Evolutionary conservation across 305 asterid species (phyloP), one percentile per base, ranked within the genome.

Genomic region (Fraxinus xanthoxyloides): DNA sequence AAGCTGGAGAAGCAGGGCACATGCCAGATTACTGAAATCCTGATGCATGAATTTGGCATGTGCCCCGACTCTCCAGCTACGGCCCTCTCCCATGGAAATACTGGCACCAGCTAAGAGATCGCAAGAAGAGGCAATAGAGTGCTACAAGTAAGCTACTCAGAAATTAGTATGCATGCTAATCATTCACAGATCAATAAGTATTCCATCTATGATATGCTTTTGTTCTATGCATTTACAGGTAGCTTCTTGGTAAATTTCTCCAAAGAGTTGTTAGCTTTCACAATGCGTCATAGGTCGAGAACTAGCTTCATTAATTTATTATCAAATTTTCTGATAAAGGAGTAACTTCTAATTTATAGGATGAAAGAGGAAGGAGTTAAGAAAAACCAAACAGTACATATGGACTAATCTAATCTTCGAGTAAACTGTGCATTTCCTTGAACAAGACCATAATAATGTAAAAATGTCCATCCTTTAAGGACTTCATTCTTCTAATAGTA

Each of bases 1-100:
- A 90, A 79, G 94, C 83, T 88, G 97, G 94, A 92, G 97, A 90
- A 92, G 94, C 94, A 91, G 94, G 97, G 94, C 91, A 92, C 97
- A 84, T 92, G 97, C 94, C 82, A 32, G 81, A 78, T 85, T 59
- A 69, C 85, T 86, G 34, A 26, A 13, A 13, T 59, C 46, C 3
- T 51, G 3, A n/a, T 63, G 38, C 6, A 21, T 75, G 79, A 65
- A 75, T 82, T 82, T 26, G 86, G 94, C 94, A 82, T 85, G 97
- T 92, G 94, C 82, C 48, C 89, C 82, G 43, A 56, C 89, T 83
- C 97, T 87, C 97, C 97, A 92, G 76, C 90, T 90, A 85, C 46
- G 84, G 77, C 87, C 85, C 85, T 80, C 86, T 87, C 90, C 88
- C 56, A 48, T 76, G 24, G 38, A 48, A 21, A 23, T 23, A 15